Evolutionary conservation across 495 filamentous ascomycete species (phyloP).

Genomic region (Aspergillus taichungensis): DNA sequence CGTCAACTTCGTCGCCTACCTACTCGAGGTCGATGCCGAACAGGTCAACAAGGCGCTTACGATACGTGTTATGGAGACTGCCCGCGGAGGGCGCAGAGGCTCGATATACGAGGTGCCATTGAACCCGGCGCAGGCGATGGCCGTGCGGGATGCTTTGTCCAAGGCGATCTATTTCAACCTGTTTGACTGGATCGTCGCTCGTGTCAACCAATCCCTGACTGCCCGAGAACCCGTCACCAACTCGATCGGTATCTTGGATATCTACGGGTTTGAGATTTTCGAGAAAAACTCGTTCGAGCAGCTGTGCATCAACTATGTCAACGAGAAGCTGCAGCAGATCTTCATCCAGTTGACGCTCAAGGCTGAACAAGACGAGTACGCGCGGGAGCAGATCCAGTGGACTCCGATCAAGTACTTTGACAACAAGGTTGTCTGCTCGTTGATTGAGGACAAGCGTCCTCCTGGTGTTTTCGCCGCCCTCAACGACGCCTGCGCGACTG

Average conservation of each 20-base stretch:
- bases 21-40: slow-evolving; percentile 77
- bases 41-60: slow-evolving; percentile 85
- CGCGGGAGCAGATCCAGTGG: slow-evolving; percentile 93
- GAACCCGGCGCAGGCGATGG: slow-evolving; percentile 80
- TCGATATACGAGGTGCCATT: slow-evolving; percentile 86
- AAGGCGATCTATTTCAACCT: slow-evolving; percentile 97
- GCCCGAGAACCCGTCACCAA: slow-evolving; percentile 68
- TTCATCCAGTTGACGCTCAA: slow-evolving; percentile 97
- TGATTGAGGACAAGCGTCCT: slow-evolving; percentile 89
- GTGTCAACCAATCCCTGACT: slow-evolving; percentile 82
- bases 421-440: slow-evolving; percentile 96
- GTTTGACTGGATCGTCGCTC: slow-evolving; percentile 96
- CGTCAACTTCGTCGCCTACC: slow-evolving; percentile 86
- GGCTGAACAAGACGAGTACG: slow-evolving; percentile 97
- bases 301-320: slow-evolving; percentile 99
- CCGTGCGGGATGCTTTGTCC: slow-evolving; percentile 87
- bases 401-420: slow-evolving; percentile 99
- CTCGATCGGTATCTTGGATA: slow-evolving; percentile 95
- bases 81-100: slow-evolving; percentile 68
- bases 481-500: slow-evolving; percentile 96
- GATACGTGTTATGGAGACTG: slow-evolving; percentile 80
- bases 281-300: slow-evolving; percentile 99
- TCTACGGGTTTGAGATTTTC: slow-evolving; percentile 99
- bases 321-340: slow-evolving; percentile 99
- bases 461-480: slow-evolving; percentile 92